Evolutionary conservation across 2,329 filamentous ascomycete genomes (phyloP).

Genomic region (Peltaster fructicola): DNA sequence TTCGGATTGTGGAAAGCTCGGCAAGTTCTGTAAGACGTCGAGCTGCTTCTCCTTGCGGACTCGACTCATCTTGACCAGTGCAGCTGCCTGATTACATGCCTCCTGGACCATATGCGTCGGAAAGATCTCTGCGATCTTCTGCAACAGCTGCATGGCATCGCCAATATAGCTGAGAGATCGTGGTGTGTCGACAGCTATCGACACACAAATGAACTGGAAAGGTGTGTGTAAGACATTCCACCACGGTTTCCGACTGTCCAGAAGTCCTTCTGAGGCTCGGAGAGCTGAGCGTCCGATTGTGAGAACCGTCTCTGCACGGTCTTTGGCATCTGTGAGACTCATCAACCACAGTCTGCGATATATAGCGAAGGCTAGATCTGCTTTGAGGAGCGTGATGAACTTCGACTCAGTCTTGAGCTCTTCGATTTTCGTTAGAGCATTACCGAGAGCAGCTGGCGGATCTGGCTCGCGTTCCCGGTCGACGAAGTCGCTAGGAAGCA

Average conservation of each 20-base stretch:
- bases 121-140: slow-evolving; percentile 20
- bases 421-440: slow-evolving; percentile 17
- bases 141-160: slow-evolving; percentile 21
- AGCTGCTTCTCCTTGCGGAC: slow-evolving; percentile 18
- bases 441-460: slow-evolving; percentile 17
- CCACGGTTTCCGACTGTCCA: slow-evolving; percentile 22
- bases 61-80: slow-evolving; percentile 16
- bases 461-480: slow-evolving; percentile 18
- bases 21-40: slow-evolving; percentile 13
- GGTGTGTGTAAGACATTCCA: slow-evolving; percentile 26
- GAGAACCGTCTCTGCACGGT: slow-evolving; percentile 21
- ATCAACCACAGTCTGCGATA: slow-evolving; percentile 26
- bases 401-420: slow-evolving; percentile 16
- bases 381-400: slow-evolving; percentile 31
- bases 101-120: slow-evolving; percentile 22
- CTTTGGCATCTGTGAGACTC: slow-evolving; percentile 20
- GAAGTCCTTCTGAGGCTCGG: slow-evolving; percentile 18
- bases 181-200: slow-evolving; percentile 24
- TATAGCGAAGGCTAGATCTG: slow-evolving; percentile 34
- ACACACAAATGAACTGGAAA: slow-evolving; percentile 27
- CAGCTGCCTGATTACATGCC: slow-evolving; percentile 19
- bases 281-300: slow-evolving; percentile 19
- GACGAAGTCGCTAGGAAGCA: slow-evolving; percentile 19
- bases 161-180: slow-evolving; percentile 20
- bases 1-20: slow-evolving; percentile 11